These are phyloP conservation scores for Cotoneaster glaucophyllus DNA, from an alignment of 306 rosid species.

Conservation along the genomic window DNA sequence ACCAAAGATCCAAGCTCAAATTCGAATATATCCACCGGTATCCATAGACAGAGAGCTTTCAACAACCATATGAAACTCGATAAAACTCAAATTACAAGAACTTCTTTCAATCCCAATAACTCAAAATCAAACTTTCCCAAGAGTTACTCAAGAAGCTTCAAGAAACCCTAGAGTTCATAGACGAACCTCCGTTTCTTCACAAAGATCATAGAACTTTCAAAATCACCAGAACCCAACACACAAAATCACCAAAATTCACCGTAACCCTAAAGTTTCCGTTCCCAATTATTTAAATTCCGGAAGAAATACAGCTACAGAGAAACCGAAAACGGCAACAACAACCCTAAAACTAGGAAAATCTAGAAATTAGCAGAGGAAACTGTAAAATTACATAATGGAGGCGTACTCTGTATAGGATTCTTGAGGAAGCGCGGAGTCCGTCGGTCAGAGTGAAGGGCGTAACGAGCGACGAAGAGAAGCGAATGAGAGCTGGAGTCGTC, in stretches of 20 bases:
- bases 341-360: constrained; percentile 6
- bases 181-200: not conserved
- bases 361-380: constrained; percentile 31
- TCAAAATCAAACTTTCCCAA: not conserved
- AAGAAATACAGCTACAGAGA: not conserved
- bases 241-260: constrained; percentile 17
- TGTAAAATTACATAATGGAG: constrained; percentile 37
- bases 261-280: constrained; percentile 11
- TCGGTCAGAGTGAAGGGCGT: constrained; percentile 38
- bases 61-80: constrained; percentile 28
- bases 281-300: constrained; percentile 19
- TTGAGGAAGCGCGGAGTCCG: constrained; percentile 53
- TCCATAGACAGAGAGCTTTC: constrained; percentile 14
- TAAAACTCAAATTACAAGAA: not conserved
- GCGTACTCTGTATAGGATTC: constrained; percentile 47
- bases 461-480: constrained; percentile 39
- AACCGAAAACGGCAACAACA: constrained; percentile 5
- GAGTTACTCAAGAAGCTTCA: not conserved
- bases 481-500: constrained; percentile 44
- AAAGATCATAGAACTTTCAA: not conserved
- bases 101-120: not conserved
- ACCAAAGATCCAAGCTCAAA: not conserved
- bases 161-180: constrained; percentile 13
- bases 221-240: not conserved
- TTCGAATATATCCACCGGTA: not conserved